Evolutionary conservation across 2,329 filamentous ascomycete genomes (phyloP).

Genomic region (Lasiodiplodia hormozganensis): DNA sequence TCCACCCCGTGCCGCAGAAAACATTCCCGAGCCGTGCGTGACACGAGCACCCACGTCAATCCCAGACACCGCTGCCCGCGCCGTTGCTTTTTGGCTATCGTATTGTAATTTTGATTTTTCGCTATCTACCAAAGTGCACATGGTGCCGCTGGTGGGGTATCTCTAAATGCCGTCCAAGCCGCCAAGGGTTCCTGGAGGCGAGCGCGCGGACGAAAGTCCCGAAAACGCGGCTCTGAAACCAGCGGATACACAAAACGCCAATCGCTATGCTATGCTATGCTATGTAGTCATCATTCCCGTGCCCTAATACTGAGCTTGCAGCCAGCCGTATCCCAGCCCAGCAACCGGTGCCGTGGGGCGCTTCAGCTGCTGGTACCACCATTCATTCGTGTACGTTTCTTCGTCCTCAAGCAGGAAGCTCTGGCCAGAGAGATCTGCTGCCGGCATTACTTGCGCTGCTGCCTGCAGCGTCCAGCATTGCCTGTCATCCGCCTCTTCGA

Average conservation of each 20-base stretch:
- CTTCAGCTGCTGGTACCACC: conserved; percentile 50
- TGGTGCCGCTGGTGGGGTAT: conserved; percentile 17
- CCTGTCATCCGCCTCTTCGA: conserved; percentile 32
- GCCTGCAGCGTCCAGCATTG: conserved; percentile 38
- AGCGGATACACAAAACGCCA: conserved; percentile 36
- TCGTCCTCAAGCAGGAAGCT: conserved; percentile 51
- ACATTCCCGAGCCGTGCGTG: conserved; percentile 14
- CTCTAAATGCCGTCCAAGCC: conserved; percentile 11
- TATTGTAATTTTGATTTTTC: conserved; percentile 13
- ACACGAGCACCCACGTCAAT: conserved; percentile 11
- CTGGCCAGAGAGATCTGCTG: conserved; percentile 47
- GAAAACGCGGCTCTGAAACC: conserved; percentile 16
- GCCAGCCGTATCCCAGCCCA: conserved; percentile 47
- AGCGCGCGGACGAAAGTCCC: conserved; percentile 13
- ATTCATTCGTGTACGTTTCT: conserved; percentile 47
- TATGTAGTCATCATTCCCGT: conserved; percentile 9
- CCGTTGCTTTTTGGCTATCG: background rate
- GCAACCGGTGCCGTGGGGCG: conserved; percentile 45
- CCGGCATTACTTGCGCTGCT: conserved; percentile 34
- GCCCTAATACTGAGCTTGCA: conserved; percentile 35
- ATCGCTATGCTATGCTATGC: conserved; percentile 38
- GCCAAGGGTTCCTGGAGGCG: conserved; percentile 1
- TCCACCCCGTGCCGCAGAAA: conserved; percentile 12
- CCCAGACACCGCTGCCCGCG: conserved; percentile 3
- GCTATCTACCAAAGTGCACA: conserved; percentile 26